A percentile compares a stretch with the other conserved stretches of the same genome.
Conservation (phyloP, 352 stramenopile species). For the Globisporangium uncinulatum region DNA sequence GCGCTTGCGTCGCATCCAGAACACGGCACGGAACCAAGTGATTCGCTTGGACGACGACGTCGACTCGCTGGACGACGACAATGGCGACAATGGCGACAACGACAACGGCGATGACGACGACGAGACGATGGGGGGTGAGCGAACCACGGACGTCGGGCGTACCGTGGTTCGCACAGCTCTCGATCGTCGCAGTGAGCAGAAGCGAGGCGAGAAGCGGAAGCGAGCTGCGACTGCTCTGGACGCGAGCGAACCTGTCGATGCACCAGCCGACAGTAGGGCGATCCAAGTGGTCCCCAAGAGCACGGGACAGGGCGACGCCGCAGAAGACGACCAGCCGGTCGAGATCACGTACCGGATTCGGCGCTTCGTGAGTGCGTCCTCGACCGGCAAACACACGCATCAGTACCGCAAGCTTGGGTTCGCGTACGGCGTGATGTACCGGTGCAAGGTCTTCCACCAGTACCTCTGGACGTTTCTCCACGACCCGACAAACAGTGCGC, state of each 20-base stretch:
- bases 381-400: constrained; percentile 44
- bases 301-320: neutral
- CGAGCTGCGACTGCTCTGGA: neutral
- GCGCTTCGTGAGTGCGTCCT: constrained; percentile 56
- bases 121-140: neutral
- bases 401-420: constrained; percentile 77
- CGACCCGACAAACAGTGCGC: constrained; percentile 19
- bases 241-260: neutral
- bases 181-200: neutral
- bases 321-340: constrained; percentile 3
- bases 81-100: constrained; percentile 1
- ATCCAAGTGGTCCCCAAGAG: neutral
- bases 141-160: too few species aligned
- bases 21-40: constrained; percentile 45
- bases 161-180: neutral
- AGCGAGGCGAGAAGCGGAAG: constrained; percentile 1
- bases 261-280: neutral
- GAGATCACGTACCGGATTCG: constrained; percentile 71
- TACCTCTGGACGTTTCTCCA: constrained; percentile 71
- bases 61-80: constrained; percentile 36
- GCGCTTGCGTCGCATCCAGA: constrained; percentile 61
- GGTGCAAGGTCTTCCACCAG: constrained; percentile 71
- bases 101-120: neutral
- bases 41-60: constrained; percentile 26
- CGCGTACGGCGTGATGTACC: constrained; percentile 79